These are phyloP conservation scores for Talaromyces ruber DNA, from an alignment of 495 filamentous ascomycete species.

Conservation along the genomic window DNA sequence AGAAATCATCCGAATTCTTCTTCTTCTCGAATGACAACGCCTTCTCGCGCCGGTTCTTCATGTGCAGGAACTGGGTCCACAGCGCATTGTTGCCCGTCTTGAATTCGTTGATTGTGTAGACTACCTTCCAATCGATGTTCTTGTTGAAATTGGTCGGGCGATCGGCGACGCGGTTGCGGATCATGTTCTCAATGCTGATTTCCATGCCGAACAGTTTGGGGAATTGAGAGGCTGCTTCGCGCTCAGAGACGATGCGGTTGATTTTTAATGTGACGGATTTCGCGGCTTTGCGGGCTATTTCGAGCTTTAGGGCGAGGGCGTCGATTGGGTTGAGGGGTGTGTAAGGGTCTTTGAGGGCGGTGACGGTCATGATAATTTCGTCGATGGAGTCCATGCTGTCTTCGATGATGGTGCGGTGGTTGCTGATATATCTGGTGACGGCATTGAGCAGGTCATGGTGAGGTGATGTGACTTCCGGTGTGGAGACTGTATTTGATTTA, in stretches of 20 bases:
- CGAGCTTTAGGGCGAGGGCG: background rate
- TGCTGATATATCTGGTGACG: background rate
- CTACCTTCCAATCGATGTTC: background rate
- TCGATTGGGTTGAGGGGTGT: background rate
- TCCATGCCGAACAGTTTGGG: slow-evolving; percentile 52
- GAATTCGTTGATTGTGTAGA: background rate
- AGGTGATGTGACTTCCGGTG: background rate
- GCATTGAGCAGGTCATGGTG: background rate
- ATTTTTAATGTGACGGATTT: background rate
- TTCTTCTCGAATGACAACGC: slow-evolving; percentile 27
- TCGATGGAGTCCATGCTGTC: background rate
- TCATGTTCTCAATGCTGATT: slow-evolving; percentile 59
- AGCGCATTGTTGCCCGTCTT: background rate
- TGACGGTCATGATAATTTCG: background rate
- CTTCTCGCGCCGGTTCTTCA: slow-evolving; percentile 42
- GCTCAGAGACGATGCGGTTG: background rate
- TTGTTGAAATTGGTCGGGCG: slow-evolving; percentile 37
- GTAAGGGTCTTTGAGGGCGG: background rate
- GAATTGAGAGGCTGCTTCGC: background rate
- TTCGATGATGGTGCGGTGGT: background rate
- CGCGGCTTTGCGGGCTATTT: background rate
- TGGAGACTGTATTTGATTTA: background rate
- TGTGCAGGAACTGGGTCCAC: slow-evolving; percentile 30
- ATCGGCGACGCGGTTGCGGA: slow-evolving; percentile 56
- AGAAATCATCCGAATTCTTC: slow-evolving; percentile 21